Evolutionary conservation across 2,329 filamentous ascomycete genomes (phyloP), one percentile per base, ranked within the genome.

Genomic region (Fusarium sp.): DNA sequence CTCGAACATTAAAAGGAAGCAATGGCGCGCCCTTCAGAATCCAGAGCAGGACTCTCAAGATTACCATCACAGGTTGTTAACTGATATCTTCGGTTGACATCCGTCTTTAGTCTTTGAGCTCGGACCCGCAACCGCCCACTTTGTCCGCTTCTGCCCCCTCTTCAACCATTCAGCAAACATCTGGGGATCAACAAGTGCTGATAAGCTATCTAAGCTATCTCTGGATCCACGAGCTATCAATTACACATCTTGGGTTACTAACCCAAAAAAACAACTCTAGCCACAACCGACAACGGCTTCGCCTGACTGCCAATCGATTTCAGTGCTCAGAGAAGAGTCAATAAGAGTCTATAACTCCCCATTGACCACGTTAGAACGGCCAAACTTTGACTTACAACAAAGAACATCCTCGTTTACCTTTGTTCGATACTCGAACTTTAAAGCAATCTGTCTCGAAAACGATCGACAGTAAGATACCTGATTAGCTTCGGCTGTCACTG

Each of bases 181-280:
- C 51, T 31, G 48, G 46, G 31, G 57, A 59, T 72, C 39, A 56
- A 53, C 37, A 56, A 56, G 44, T 49, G 39, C 70, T 74, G 73
- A 75, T 75, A 75, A 75, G 73, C 71, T 74, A 74, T 74, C 73
- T 75, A 75, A 75, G 73, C 73, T 74, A 74, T 74, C 73, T 75
- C 43, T 57, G 30, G 58, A 59, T 65, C 61, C 64, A 72, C 28
- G 52, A 65, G 50, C 58, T 72, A 66, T 71, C 70, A 69, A 50
- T 56, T 48, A 54, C 53, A 48, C 67, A 58, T 52, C 41, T 58
- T 72, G 61, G 46, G 58, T 65, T 56, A 62, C 58, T 71, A 69
- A 59, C 69, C 56, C 55, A 51, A 59, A 66, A 62, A 65, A 65
- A 65, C 8, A 61, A 57, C 51, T 67, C 52, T 49, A 65, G 52